Evolutionary conservation across 225 moss, liverwort and hornwort species (phyloP).

Genomic region (Physcomitrium patens): DNA sequence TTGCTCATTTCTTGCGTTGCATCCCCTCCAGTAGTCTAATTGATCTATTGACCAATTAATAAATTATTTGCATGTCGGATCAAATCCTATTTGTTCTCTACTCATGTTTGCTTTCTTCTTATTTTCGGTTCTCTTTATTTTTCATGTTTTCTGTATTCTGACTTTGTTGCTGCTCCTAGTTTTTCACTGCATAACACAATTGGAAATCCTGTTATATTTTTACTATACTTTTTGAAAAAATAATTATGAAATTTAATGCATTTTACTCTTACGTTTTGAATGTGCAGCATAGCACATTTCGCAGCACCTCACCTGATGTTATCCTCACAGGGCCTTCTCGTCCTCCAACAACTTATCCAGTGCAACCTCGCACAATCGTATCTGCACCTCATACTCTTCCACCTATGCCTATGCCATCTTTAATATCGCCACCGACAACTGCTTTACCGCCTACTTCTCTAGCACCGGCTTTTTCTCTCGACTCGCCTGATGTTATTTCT

Average conservation of each 20-base stretch:
- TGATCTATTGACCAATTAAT: too few relatives aligned
- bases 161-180: background rate
- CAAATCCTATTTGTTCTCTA: background rate
- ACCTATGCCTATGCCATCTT: constrained; percentile 62
- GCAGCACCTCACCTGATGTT: constrained; percentile 56
- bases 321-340: constrained; percentile 48
- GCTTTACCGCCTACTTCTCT: constrained; percentile 27
- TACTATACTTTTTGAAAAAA: too few relatives aligned
- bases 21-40: background rate
- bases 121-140: background rate
- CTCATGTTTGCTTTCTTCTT: background rate
- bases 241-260: background rate
- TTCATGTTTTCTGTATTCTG: background rate
- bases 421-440: constrained; percentile 36
- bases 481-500: too few relatives aligned
- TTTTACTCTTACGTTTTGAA: background rate
- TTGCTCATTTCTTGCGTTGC: background rate
- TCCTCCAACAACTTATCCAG: constrained; percentile 43
- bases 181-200: too few relatives aligned
- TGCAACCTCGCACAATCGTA: constrained; percentile 37
- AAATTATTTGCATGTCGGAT: background rate
- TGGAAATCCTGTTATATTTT: too few relatives aligned
- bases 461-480: too few relatives aligned
- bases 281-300: constrained; percentile 56
- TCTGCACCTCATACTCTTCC: constrained; percentile 32